phyloP scores from a whole-genome alignment of 75 land plant genomes.

The Pinus albicaulis region DNA sequence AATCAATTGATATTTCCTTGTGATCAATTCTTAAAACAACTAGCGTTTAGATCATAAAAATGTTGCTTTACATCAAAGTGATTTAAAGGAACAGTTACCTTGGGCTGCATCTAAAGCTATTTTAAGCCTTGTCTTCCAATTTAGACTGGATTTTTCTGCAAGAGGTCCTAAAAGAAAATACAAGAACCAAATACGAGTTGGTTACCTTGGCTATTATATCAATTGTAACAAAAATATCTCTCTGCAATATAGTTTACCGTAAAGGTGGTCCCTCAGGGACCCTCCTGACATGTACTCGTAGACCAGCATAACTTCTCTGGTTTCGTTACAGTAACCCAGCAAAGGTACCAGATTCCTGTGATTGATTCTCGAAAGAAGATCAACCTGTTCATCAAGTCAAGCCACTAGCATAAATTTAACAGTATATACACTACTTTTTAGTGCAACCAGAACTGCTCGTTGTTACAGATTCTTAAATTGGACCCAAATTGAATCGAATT shows the following conservation, averaged over 20 bases:
- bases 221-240: background rate
- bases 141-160: background rate
- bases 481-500: background rate
- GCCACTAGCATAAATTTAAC: too few species aligned
- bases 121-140: slow-evolving; percentile 11
- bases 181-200: background rate
- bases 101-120: slow-evolving; percentile 5
- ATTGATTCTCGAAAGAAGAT: slow-evolving; percentile 14
- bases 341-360: slow-evolving; percentile 30
- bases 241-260: slow-evolving; percentile 15
- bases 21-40: too few species aligned
- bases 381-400: background rate
- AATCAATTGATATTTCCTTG: too few species aligned
- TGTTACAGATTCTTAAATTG: too few species aligned
- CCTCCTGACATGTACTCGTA: slow-evolving; percentile 51
- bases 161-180: too few species aligned
- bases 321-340: slow-evolving; percentile 34
- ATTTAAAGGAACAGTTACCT: background rate
- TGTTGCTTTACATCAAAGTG: background rate
- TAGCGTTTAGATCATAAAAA: background rate
- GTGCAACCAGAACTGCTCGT: too few species aligned
- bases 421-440: too few species aligned
- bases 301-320: slow-evolving; percentile 29
- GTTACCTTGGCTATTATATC: background rate
- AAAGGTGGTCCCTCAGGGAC: slow-evolving; percentile 31